phyloP scores from a whole-genome alignment of 345 rosid genomes.

The Aegle marmelos region DNA sequence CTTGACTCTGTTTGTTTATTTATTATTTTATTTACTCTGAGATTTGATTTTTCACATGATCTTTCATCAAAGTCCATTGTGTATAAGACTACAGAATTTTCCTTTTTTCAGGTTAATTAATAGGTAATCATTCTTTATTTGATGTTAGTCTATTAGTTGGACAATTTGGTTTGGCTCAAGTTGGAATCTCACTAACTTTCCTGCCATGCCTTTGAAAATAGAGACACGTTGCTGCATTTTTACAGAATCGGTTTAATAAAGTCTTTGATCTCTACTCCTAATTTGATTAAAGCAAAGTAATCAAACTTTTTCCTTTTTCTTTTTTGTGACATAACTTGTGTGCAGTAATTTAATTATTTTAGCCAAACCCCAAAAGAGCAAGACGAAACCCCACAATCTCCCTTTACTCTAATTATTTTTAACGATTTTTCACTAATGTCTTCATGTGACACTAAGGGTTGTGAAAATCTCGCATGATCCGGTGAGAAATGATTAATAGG shows the following conservation, averaged over 20 bases:
- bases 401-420: too few relatives aligned
- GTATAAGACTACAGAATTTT: not conserved
- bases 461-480: too few relatives aligned
- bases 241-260: not conserved
- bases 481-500: too few relatives aligned
- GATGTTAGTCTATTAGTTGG: slow-evolving; percentile 18
- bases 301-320: not conserved
- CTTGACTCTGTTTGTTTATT: not conserved
- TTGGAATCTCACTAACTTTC: slow-evolving; percentile 10
- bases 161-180: slow-evolving; percentile 7
- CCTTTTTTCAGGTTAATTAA: slow-evolving; percentile 12
- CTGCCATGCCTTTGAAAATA: slow-evolving; percentile 8
- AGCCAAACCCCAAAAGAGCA: not conserved
- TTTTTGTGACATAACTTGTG: slow-evolving; percentile 2
- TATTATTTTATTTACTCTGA: not conserved
- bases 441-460: too few relatives aligned
- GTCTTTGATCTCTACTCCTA: not conserved
- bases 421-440: too few relatives aligned
- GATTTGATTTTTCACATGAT: not conserved
- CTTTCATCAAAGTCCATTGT: not conserved
- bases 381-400: not conserved
- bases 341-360: not conserved
- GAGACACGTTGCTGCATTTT: not conserved
- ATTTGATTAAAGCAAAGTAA: not conserved
- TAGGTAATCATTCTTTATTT: slow-evolving; percentile 17